Evolutionary conservation across 2,329 filamentous ascomycete species (phyloP).

Genomic region (Claviceps capensis): DNA sequence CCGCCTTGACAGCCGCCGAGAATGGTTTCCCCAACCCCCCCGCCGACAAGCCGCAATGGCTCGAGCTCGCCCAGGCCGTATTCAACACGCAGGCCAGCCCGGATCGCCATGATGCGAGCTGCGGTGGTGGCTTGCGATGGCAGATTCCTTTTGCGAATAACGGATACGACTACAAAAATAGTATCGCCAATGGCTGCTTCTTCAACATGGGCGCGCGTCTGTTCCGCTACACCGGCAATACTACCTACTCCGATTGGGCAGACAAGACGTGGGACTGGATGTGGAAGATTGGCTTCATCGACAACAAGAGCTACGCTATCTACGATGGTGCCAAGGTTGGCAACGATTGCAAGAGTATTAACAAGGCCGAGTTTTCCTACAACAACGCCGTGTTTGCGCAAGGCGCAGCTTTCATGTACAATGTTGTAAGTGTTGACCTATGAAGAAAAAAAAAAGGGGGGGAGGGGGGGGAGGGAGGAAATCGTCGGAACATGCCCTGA

Average conservation of each 20-base stretch:
- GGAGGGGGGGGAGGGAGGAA: neutral
- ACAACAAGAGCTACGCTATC: constrained; percentile 42
- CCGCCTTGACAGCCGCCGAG: constrained; percentile 45
- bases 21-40: constrained; percentile 41
- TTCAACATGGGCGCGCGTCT: constrained; percentile 57
- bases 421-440: constrained; percentile 26
- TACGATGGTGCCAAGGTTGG: constrained; percentile 42
- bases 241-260: constrained; percentile 51
- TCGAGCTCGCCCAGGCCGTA: constrained; percentile 47
- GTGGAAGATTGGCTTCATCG: constrained; percentile 40
- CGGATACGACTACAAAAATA: constrained; percentile 65
- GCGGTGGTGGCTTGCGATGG: constrained; percentile 56
- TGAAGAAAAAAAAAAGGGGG: neutral
- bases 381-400: constrained; percentile 44
- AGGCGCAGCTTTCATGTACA: constrained; percentile 52
- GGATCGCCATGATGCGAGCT: constrained; percentile 43
- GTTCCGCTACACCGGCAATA: constrained; percentile 54
- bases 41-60: constrained; percentile 34
- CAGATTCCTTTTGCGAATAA: constrained; percentile 63
- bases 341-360: constrained; percentile 39
- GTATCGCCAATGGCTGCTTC: constrained; percentile 44
- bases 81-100: constrained; percentile 43
- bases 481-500: neutral
- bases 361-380: constrained; percentile 46
- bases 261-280: constrained; percentile 52